Base-by-base conservation (phyloP, 2,329 filamentous ascomycete species). In the Zarea fungicola region DNA sequence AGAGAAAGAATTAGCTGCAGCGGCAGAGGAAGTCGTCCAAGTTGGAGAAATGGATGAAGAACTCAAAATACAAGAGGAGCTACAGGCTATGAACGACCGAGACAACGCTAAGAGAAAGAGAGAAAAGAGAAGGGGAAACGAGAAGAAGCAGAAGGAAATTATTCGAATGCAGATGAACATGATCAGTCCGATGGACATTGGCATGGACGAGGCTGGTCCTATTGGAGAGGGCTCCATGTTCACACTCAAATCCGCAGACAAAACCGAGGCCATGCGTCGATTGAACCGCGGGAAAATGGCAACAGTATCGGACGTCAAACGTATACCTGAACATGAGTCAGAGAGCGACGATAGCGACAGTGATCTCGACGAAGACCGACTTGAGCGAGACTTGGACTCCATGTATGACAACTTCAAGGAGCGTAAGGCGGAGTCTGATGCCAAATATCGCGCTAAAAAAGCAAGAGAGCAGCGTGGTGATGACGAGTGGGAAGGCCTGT, bases 121-220 rank as follows among this genome's bases (percentile, higher is more conserved):
- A 58, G 87, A 95, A 60, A 82, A 85, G 57, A 80, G 91, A 55
- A 87, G 79, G 59, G 90, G 95, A 52, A 99, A 99, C 56, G 93
- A 99, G 67, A 83, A 83, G 66, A 97, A 95, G 68, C 88, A 93
- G 58, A 93, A 88, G 58, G 93, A 97, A 56, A 89, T 97, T 52
- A 77, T 95, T n/a, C 84, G 93, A 28, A 86, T 99, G 85, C 93
- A 99, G 67, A 83, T 99, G 73, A 85, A 96, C 70, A 99, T 99
- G 93, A 85, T 85, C 2, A 87, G 90, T 1, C 93, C 93, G 7
- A 93, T 89, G 76, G 93, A 99, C 55, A 96, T 99, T 54, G 93
- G 93, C 60, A 80, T 95, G 71, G 93, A 96, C 63, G 89, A 93
- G 67, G 71, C 80, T 21, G 89, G 89, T 0, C 87, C 88, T 0